A percentile compares a stretch with the other conserved stretches of the same genome.
These are phyloP conservation scores for Pezicula rhizophila DNA, from an alignment of 2,329 filamentous ascomycete species.

Conservation along the genomic window DNA sequence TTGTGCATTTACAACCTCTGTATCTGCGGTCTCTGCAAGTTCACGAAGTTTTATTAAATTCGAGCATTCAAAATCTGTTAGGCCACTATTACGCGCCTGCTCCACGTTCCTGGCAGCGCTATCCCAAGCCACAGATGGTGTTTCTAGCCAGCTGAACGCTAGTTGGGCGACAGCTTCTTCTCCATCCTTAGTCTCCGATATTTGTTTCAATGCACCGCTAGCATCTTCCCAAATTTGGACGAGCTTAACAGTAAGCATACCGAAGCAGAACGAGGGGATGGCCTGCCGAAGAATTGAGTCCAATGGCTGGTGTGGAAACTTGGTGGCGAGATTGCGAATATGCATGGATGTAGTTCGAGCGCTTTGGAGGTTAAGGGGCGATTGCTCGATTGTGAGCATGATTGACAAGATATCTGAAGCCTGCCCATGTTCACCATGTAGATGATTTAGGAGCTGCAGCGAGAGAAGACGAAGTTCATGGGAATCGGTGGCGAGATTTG, in stretches of 20 bases:
- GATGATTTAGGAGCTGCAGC: conserved; percentile 61
- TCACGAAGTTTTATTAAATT: conserved; percentile 59
- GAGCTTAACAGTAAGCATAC: conserved; percentile 78
- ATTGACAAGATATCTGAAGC: conserved; percentile 46
- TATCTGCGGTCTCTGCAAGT: conserved; percentile 44
- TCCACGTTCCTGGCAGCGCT: conserved; percentile 33
- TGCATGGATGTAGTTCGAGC: conserved; percentile 77
- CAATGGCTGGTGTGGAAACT: conserved; percentile 51
- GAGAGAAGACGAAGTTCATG: conserved; percentile 69
- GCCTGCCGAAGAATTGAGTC: conserved; percentile 63
- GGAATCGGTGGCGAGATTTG: conserved; percentile 69
- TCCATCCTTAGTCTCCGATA: conserved; percentile 63
- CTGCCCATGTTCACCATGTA: conserved; percentile 47
- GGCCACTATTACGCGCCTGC: conserved; percentile 31
- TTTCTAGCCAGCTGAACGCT: conserved; percentile 71
- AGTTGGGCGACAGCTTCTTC: conserved; percentile 68
- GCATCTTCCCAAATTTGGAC: conserved; percentile 85
- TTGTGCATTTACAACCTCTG: conserved; percentile 45
- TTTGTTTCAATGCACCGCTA: conserved; percentile 65
- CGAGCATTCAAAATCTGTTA: conserved; percentile 80
- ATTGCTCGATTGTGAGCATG: conserved; percentile 76
- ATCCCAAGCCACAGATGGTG: conserved; percentile 49
- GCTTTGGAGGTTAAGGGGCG: conserved; percentile 69
- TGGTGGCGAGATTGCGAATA: conserved; percentile 61
- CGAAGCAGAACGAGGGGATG: conserved; percentile 79